A percentile compares a stretch with the other conserved stretches of the same genome.
These are phyloP conservation scores for Nemophila menziesii DNA, from an alignment of 257 asterid species.

Conservation along the genomic window DNA sequence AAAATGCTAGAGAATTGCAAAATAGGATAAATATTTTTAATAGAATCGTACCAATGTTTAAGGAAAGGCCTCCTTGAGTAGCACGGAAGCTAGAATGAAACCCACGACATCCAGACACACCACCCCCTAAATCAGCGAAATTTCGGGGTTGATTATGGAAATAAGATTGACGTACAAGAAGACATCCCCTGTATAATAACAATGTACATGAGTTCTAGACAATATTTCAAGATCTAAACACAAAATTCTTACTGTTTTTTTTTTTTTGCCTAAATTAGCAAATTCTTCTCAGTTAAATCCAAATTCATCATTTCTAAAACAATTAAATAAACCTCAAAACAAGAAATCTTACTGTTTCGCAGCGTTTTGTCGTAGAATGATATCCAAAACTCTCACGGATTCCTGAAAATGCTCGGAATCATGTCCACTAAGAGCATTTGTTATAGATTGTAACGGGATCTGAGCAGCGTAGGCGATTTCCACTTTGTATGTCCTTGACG, in stretches of 20 bases:
- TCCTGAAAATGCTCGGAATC: slow-evolving; percentile 79
- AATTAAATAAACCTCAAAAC: too few relatives aligned
- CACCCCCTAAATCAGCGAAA: slow-evolving; percentile 82
- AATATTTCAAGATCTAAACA: too few relatives aligned
- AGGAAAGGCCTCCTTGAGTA: slow-evolving; percentile 70
- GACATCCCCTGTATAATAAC: slow-evolving; percentile 93
- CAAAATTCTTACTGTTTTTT: background rate
- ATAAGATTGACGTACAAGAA: slow-evolving; percentile 75
- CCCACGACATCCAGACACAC: slow-evolving; percentile 84
- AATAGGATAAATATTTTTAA: background rate
- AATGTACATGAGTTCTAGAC: too few relatives aligned
- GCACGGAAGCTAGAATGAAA: slow-evolving; percentile 86
- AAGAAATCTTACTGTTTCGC: slow-evolving; percentile 69
- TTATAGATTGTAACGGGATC: slow-evolving; percentile 78
- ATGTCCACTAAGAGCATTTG: slow-evolving; percentile 76
- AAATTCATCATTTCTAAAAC: too few relatives aligned
- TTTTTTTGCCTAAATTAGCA: too few relatives aligned
- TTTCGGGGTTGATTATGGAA: slow-evolving; percentile 61
- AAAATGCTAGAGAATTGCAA: background rate
- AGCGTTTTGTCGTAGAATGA: slow-evolving; percentile 93
- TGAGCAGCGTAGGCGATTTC: slow-evolving; percentile 79
- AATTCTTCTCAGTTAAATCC: too few relatives aligned
- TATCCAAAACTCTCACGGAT: slow-evolving; percentile 78
- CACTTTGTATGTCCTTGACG: slow-evolving; percentile 69
- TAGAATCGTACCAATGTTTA: slow-evolving; percentile 55